Conservation (phyloP, 306 rosid species). For the Lablab purpureus region DNA sequence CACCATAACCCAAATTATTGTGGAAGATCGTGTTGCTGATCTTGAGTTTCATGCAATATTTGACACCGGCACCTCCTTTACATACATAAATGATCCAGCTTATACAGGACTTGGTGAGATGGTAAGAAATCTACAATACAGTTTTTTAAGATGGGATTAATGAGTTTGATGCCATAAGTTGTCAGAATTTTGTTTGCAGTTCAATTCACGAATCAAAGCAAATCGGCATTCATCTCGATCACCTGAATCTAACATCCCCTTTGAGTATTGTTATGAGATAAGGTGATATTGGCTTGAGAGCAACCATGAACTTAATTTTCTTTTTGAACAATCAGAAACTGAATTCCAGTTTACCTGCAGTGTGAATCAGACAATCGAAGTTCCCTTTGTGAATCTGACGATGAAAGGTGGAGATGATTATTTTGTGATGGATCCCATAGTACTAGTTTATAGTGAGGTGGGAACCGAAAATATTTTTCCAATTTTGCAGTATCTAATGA, state of each 20-base stretch:
- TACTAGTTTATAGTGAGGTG: conserved; percentile 37
- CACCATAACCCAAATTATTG: conserved; percentile 65
- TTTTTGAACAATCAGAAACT: conserved; percentile 27
- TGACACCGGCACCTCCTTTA: conserved; percentile 89
- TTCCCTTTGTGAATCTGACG: conserved; percentile 66
- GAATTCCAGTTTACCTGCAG: conserved; percentile 59
- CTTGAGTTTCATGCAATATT: conserved; percentile 71
- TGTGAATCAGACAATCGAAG: conserved; percentile 40
- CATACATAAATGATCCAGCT: conserved; percentile 82
- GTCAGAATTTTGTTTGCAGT: conserved; percentile 58
- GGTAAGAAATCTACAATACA: conserved; percentile 53
- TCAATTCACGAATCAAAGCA: conserved; percentile 52
- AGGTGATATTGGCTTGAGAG: conserved; percentile 56
- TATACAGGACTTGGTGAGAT: conserved; percentile 63
- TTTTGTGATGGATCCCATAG: conserved; percentile 44
- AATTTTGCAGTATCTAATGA: conserved; percentile 18
- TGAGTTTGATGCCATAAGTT: conserved; percentile 29
- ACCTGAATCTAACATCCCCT: conserved; percentile 49
- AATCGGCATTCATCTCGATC: conserved; percentile 42
- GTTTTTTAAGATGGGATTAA: conserved; percentile 32
- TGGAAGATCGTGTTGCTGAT: conserved; percentile 53
- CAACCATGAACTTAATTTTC: conserved; percentile 18
- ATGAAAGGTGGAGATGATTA: conserved; percentile 81
- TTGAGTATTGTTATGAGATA: conserved; percentile 75
- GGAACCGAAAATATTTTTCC: conserved; percentile 7